Base-by-base conservation (phyloP, 345 rosid genomes). In the Citrus medica region DNA sequence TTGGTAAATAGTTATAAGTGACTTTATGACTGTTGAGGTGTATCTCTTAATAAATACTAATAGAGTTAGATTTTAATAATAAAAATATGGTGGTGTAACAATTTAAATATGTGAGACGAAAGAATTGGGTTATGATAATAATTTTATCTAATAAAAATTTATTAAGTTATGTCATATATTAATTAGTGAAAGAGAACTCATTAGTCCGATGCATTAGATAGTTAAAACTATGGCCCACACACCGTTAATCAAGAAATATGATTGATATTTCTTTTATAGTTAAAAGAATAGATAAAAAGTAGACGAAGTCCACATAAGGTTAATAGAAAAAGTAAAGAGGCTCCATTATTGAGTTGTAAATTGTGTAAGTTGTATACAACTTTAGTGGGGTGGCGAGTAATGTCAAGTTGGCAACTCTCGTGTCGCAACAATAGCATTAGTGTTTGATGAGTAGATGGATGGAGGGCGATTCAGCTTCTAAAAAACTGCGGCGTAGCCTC, bases 1-100 rank as follows among this genome's bases (percentile, higher is more conserved):
- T 12, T 42, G 0, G 0, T 40, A 40, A 40, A 40, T 2, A 40
- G 0, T 40, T 40, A 40, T 9, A 0, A 9, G 1, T 40, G 13
- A 40, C 3, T 40, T 40, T 3, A 40, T 2, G 46, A 40, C 0
- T 40, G 0, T 42, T 42, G 14, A 42, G 0, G 0, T 42, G 0
- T 3, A 42, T 42, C 0, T 0, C 1, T 42, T 42, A 42, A 42
- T 42, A 42, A 42, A 12, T 10, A 1, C 0, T 42, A 42, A 3
- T 3, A 42, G 4, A 42, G 0, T 42, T 3, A 12, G 1, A 12
- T 2, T 42, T 12, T 42, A 42, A 0, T 12, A 42, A 1, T 42
- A 13, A 42, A 0, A 42, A 0, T 10, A 0, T 3, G 1, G 1
- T 12, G 16, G 51, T 1, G 0, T 1, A 12, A 42, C 3, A 42